Conservation (phyloP, 345 rosid species). For the Gossypium ekmanianum region DNA sequence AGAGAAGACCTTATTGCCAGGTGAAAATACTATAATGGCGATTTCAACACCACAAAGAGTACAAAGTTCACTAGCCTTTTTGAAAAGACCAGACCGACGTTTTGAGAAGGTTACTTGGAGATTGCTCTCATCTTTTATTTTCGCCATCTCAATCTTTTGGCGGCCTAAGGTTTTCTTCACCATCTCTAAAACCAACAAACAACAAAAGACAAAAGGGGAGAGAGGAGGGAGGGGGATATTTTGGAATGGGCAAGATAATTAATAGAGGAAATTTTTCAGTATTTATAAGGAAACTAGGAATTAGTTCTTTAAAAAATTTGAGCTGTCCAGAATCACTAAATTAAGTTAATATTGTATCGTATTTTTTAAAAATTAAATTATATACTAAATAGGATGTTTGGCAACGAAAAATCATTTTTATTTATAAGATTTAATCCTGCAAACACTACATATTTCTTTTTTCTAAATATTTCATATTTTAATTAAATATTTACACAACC, state of each 20-base stretch:
- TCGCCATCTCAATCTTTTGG: slow-evolving; percentile 38
- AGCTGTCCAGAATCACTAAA: neutral
- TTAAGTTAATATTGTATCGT: neutral
- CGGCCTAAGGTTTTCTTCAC: slow-evolving; percentile 29
- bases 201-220: neutral
- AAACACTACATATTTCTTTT: no score
- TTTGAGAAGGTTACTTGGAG: slow-evolving; percentile 43
- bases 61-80: slow-evolving; percentile 41
- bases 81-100: slow-evolving; percentile 33
- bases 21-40: slow-evolving; percentile 35
- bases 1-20: slow-evolving; percentile 26
- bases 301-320: neutral
- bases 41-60: slow-evolving; percentile 38
- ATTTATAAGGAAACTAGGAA: slow-evolving; percentile 12
- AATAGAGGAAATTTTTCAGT: neutral
- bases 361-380: no score
- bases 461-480: no score
- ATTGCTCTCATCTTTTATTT: slow-evolving; percentile 28
- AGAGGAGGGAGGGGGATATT: neutral
- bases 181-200: slow-evolving; percentile 2
- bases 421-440: no score
- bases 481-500: no score
- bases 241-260: neutral
- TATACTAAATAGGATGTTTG: no score
- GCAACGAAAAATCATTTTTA: no score